Evolutionary conservation across 2,329 filamentous ascomycete species (phyloP).

Genomic region (Exutisphaerella laricina): DNA sequence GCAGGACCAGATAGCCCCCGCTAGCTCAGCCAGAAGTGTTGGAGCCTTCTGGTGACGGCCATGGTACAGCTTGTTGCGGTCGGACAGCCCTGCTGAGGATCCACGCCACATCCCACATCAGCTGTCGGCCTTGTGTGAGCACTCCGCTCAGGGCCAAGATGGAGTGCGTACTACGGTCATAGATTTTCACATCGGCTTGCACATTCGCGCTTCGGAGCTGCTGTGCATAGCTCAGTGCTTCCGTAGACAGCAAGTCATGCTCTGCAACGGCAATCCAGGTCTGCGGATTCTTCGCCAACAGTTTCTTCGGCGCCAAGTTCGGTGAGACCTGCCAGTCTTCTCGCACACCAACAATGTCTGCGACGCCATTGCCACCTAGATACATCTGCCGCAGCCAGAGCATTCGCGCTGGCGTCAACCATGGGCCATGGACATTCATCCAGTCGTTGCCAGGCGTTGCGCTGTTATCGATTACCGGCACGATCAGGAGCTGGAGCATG

Average conservation of each 20-base stretch:
- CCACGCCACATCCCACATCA: constrained; percentile 18
- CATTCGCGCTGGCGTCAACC: constrained; percentile 17
- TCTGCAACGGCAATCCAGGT: constrained; percentile 22
- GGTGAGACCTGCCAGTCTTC: constrained; percentile 22
- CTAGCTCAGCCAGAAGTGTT: neutral
- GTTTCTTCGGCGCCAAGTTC: constrained; percentile 16
- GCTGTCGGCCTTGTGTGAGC: constrained; percentile 14
- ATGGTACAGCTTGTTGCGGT: constrained; percentile 7
- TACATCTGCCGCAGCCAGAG: constrained; percentile 21
- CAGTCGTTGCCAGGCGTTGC: constrained; percentile 19
- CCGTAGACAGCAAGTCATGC: constrained; percentile 18
- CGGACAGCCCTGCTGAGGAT: constrained; percentile 16
- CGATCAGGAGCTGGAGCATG: constrained; percentile 15
- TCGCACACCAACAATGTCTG: constrained; percentile 1
- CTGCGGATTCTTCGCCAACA: constrained; percentile 15
- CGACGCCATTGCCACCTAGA: constrained; percentile 7
- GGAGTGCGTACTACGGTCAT: constrained; percentile 18
- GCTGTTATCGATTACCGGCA: constrained; percentile 19
- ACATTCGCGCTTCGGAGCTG: constrained; percentile 13
- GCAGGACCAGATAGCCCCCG: too few relatives aligned
- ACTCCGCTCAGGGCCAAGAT: constrained; percentile 18
- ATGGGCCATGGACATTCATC: constrained; percentile 19
- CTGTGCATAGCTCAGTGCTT: constrained; percentile 17
- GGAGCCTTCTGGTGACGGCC: constrained; percentile 5
- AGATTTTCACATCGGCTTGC: constrained; percentile 16